phyloP scores from a whole-genome alignment of 768 basidiomycete genomes.

The Gloeophyllum trabeum region DNA sequence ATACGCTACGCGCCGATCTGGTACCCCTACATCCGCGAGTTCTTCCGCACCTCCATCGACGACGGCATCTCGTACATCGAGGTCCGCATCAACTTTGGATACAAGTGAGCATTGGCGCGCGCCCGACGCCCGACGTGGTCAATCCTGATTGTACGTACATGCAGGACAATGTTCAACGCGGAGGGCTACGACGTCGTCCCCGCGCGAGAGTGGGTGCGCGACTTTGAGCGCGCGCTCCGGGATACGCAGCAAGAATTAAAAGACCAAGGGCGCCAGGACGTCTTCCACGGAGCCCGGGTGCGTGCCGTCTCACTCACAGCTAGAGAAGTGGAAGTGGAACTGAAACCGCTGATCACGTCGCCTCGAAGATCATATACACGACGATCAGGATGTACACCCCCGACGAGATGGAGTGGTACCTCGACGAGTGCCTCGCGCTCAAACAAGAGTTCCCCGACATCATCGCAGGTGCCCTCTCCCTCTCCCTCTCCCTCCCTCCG shows the following conservation, averaged over 20 bases:
- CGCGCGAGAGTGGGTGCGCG: constrained; percentile 46
- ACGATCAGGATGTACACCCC: constrained; percentile 43
- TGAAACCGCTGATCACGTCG: not conserved
- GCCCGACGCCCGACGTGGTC: not conserved
- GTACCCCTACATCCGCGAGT: constrained; percentile 46
- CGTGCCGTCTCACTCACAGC: constrained; percentile 1
- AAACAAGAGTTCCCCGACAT: constrained; percentile 68
- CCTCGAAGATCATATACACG: constrained; percentile 62
- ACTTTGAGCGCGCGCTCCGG: constrained; percentile 38
- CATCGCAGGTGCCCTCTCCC: constrained; percentile 38
- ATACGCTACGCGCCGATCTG: constrained; percentile 46
- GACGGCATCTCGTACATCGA: constrained; percentile 71
- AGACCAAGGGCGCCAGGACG: constrained; percentile 38
- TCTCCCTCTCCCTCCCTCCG: not conserved
- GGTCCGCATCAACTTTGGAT: constrained; percentile 51
- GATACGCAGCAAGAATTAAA: constrained; percentile 43
- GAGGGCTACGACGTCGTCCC: constrained; percentile 47
- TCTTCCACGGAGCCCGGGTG: constrained; percentile 61
- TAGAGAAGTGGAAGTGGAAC: not conserved
- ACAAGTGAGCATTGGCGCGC: constrained; percentile 27
- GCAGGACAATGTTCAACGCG: constrained; percentile 42
- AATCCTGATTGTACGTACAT: not conserved
- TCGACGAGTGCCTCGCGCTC: constrained; percentile 65
- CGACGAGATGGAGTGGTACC: constrained; percentile 50
- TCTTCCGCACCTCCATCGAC: constrained; percentile 47